phyloP scores from a whole-genome alignment of 192 early-diverging fungal species.

The Umbelopsis sp. region DNA sequence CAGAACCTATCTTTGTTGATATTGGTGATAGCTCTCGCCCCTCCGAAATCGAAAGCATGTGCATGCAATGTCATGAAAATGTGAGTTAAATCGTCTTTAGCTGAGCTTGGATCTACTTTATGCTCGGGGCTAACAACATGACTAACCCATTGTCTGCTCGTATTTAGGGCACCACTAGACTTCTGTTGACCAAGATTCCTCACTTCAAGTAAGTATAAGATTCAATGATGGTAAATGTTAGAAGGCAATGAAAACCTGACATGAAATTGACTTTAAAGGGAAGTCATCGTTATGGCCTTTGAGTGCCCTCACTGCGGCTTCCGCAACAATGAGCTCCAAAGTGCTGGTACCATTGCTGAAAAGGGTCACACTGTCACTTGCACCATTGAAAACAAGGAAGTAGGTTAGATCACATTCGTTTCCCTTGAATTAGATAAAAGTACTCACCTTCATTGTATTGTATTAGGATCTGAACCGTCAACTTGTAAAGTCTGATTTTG shows the following conservation, averaged over 20 bases:
- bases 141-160: neutral
- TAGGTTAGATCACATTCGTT: neutral
- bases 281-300: conserved; percentile 78
- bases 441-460: neutral
- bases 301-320: conserved; percentile 89
- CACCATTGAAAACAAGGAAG: conserved; percentile 59
- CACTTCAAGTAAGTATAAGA: conserved; percentile 81
- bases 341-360: conserved; percentile 80
- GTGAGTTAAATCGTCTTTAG: conserved; percentile 36
- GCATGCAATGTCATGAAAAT: conserved; percentile 88
- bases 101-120: neutral
- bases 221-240: conserved; percentile 19
- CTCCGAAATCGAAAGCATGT: conserved; percentile 86
- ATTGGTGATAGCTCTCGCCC: conserved; percentile 66
- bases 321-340: conserved; percentile 89
- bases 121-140: neutral
- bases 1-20: conserved; percentile 65
- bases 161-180: conserved; percentile 74
- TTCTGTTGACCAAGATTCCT: conserved; percentile 89
- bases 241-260: neutral
- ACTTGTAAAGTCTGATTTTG: conserved; percentile 84
- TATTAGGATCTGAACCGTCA: conserved; percentile 87
- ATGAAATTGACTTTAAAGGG: conserved; percentile 25
- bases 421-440: neutral
- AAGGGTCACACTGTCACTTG: conserved; percentile 74